Percentiles rank a stretch among this genome's conserved stretches.
Evolutionary conservation across 73 alveolate species (phyloP).

Genomic region (Paramecium pentaurelia): DNA sequence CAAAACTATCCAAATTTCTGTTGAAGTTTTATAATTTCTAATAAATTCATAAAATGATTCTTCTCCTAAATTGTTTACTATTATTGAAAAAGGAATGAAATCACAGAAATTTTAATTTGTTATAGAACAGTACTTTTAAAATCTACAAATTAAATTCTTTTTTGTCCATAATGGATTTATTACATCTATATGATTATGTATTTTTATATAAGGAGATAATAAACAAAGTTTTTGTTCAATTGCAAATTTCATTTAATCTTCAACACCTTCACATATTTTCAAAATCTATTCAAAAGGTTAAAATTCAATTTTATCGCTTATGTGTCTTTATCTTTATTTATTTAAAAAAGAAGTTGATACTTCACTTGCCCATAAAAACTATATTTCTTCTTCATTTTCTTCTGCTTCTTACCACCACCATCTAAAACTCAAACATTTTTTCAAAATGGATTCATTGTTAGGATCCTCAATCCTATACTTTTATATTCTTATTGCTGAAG

Average conservation of each 20-base stretch:
- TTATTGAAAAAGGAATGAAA: background rate
- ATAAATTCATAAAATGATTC: background rate
- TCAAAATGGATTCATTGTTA: background rate
- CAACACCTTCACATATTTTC: background rate
- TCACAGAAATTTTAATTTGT: background rate
- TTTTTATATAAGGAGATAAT: background rate
- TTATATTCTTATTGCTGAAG: background rate
- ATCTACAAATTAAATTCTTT: background rate
- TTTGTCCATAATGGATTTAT: background rate
- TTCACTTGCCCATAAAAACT: background rate
- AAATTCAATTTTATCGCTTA: background rate
- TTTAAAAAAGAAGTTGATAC: background rate
- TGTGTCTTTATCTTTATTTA: background rate
- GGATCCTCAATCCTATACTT: background rate
- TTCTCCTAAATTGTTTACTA: background rate
- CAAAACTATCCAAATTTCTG: background rate
- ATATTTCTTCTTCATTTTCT: background rate
- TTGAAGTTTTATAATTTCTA: background rate
- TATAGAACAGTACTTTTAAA: background rate
- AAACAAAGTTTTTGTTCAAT: background rate
- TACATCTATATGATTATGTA: background rate
- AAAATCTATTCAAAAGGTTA: background rate
- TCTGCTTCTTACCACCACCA: slow-evolving; percentile 19
- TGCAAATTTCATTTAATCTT: slow-evolving; percentile 32
- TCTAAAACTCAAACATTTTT: background rate